Percentiles rank a stretch among this genome's conserved stretches.
These are phyloP conservation scores for Pichia cephalocereana DNA, from an alignment of 805 yeast genomes.

Conservation along the genomic window DNA sequence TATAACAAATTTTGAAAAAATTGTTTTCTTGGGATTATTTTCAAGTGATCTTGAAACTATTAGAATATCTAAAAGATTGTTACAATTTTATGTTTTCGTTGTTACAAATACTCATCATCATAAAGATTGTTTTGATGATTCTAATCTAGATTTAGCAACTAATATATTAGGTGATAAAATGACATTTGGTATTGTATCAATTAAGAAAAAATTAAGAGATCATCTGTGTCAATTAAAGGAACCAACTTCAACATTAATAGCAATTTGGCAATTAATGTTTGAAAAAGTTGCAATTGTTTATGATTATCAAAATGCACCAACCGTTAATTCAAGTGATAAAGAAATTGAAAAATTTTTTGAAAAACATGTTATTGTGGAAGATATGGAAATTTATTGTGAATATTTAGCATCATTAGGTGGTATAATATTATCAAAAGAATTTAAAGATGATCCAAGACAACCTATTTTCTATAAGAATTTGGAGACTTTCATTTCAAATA, in stretches of 20 bases:
- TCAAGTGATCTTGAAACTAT: constrained; percentile 44
- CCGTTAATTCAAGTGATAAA: not conserved
- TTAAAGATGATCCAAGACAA: constrained; percentile 19
- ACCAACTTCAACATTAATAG: constrained; percentile 32
- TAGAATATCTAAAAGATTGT: constrained; percentile 34
- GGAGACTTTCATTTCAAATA: constrained; percentile 16
- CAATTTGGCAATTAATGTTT: constrained; percentile 38
- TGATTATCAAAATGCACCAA: constrained; percentile 3
- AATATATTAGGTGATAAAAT: constrained; percentile 47
- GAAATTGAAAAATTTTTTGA: constrained; percentile 4
- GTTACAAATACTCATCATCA: constrained; percentile 16
- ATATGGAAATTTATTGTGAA: constrained; percentile 50
- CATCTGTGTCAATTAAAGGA: constrained; percentile 22
- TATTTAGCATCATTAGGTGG: constrained; percentile 66
- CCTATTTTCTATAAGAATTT: constrained; percentile 21
- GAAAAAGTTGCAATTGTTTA: constrained; percentile 20
- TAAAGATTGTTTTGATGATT: constrained; percentile 16
- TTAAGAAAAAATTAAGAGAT: constrained; percentile 56
- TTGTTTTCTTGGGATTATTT: constrained; percentile 41
- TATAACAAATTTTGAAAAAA: constrained; percentile 38
- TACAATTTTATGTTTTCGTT: constrained; percentile 21
- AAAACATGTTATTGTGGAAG: constrained; percentile 5
- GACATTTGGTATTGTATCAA: constrained; percentile 63
- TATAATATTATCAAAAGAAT: constrained; percentile 34
- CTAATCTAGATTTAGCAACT: constrained; percentile 31